Evolutionary conservation across 78 protist species (phyloP), one percentile per base, ranked within the genome.

Genomic region (slime mould (Dictyostelium discoideum)): DNA sequence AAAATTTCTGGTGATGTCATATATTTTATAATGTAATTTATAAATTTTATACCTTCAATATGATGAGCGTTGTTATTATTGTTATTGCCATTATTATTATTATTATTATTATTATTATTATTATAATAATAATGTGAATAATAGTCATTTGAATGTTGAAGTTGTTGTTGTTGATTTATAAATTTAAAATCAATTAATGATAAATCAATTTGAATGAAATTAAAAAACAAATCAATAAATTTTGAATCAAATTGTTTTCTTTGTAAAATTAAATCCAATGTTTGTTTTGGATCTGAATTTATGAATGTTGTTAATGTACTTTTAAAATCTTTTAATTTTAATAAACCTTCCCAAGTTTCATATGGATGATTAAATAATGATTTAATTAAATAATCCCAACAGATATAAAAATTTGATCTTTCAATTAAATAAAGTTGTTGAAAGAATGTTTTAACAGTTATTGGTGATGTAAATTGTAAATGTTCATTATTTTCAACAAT

Each of bases 381-480:
- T 69, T 69, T 69, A 10, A 69, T 26, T 9, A 69, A 4, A 29
- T 69, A 69, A 26, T 69, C 77, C 77, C 77, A 69, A 69, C 32
- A 37, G 5, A 74, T 74, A 39, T 74, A 74, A 74, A 74, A 74
- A 74, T 74, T 74, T 74, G 81, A 74, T 74, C 37, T 74, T 6
- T 74, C 81, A 1, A 74, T 13, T 11, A 74, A 11, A 14, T 29
- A 74, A 3, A 74, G 46, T 37, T 74, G 81, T 26, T 74, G 39
- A 37, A 74, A 74, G 6, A 74, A 74, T 16, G 48, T 74, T 11
- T 16, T 37, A 74, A 37, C 48, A 4, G 20, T 29, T 1, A 11
- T 69, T 69, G 39, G 42, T 26, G 22, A 26, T 11, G 20, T 69
- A 4, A 14, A 60, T 4, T 60, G 69, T 20, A 20, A 3, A 24